A percentile compares a stretch with the other conserved stretches of the same genome.
These are phyloP conservation scores for Kuraishia piskuri DNA, from an alignment of 805 yeast genomes.

Conservation along the genomic window DNA sequence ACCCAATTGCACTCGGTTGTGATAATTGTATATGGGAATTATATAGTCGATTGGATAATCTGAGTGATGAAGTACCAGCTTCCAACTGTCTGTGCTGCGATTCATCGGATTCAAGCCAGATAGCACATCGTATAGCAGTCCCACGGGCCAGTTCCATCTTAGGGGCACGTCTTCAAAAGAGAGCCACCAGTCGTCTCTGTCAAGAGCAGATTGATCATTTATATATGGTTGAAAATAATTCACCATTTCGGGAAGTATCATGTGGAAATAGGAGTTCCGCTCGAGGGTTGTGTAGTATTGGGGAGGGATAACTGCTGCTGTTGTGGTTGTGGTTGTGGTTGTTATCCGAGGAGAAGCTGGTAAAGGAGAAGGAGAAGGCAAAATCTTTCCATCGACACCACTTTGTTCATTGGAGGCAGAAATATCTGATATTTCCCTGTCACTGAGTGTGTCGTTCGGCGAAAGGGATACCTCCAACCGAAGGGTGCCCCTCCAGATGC, in stretches of 20 bases:
- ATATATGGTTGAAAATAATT: constrained; percentile 26
- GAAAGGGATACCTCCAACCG: constrained; percentile 27
- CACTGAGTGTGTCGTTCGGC: background rate
- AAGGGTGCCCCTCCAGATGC: constrained; percentile 47
- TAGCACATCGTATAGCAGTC: constrained; percentile 52
- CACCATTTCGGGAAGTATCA: constrained; percentile 27
- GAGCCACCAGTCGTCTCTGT: constrained; percentile 46
- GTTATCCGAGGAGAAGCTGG: too few relatives aligned
- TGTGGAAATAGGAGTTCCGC: constrained; percentile 48
- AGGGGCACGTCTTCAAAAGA: constrained; percentile 57
- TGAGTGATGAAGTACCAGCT: constrained; percentile 30
- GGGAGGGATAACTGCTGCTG: constrained; percentile 11
- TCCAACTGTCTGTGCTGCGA: constrained; percentile 28
- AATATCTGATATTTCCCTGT: background rate
- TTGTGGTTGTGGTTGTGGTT: too few relatives aligned
- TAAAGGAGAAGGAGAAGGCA: too few relatives aligned
- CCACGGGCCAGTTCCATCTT: constrained; percentile 73
- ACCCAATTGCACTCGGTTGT: background rate
- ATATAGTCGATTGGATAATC: constrained; percentile 36
- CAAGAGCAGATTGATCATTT: constrained; percentile 12
- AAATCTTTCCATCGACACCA: too few relatives aligned
- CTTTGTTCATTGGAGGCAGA: too few relatives aligned
- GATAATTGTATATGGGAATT: constrained; percentile 24
- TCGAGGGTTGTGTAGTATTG: constrained; percentile 14
- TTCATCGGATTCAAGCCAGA: constrained; percentile 27